A percentile compares a stretch with the other conserved stretches of the same genome.
These are phyloP conservation scores for Ceratocystis harringtonii DNA, from an alignment of 2,329 filamentous ascomycete genomes.

Conservation along the genomic window DNA sequence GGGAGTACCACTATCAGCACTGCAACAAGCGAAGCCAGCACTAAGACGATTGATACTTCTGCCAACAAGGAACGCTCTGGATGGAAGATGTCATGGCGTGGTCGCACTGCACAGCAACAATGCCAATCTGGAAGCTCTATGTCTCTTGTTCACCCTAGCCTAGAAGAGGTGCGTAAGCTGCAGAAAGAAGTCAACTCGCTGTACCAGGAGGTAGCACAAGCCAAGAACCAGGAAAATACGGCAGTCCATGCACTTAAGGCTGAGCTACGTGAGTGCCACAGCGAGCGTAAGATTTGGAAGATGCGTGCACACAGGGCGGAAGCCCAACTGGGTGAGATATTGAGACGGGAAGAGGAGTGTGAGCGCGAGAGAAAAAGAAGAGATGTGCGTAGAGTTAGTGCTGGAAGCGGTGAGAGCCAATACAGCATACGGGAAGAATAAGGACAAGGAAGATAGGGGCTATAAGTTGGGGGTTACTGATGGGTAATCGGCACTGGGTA, in stretches of 20 bases:
- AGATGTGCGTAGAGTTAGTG: neutral
- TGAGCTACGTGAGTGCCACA: conserved; percentile 2
- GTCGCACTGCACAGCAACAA: neutral
- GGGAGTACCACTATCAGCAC: neutral
- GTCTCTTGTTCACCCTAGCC: neutral
- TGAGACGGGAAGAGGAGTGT: conserved; percentile 22
- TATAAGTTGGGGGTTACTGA: neutral
- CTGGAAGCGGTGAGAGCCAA: conserved; percentile 1
- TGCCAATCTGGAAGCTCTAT: neutral
- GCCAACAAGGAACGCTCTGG: neutral
- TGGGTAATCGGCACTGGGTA: neutral
- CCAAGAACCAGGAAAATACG: conserved; percentile 8
- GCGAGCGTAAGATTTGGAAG: conserved; percentile 36
- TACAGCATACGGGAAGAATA: conserved; percentile 3
- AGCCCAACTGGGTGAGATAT: conserved; percentile 33
- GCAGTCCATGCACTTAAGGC: conserved; percentile 7
- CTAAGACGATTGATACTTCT: neutral
- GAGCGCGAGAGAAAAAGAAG: conserved; percentile 9
- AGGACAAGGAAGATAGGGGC: neutral
- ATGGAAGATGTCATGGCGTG: conserved; percentile 4
- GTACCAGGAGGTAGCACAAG: conserved; percentile 3
- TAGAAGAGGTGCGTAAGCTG: conserved; percentile 7
- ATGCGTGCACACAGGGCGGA: conserved; percentile 42
- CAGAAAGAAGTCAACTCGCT: conserved; percentile 7
- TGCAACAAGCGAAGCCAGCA: neutral